Percentiles rank a stretch among this genome's conserved stretches.
Evolutionary conservation across 2,329 filamentous ascomycete species (phyloP).

Genomic region (Neonectria punicea): DNA sequence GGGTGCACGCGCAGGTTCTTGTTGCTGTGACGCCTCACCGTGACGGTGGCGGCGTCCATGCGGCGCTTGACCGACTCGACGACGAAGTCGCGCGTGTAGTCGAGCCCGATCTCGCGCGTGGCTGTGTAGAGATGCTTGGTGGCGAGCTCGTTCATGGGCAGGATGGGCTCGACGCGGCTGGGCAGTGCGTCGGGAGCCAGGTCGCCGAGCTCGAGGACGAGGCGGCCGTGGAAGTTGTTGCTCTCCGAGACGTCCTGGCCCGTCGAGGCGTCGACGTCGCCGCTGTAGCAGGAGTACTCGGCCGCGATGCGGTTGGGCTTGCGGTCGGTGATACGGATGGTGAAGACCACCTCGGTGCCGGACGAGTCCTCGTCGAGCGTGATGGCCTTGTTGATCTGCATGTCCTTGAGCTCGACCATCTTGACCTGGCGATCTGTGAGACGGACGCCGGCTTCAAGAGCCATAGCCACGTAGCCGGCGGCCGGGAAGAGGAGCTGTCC

Average conservation of each 20-base stretch:
- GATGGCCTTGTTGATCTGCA: conserved; percentile 29
- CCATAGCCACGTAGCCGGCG: conserved; percentile 51
- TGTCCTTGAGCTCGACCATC: conserved; percentile 16
- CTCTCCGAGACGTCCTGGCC: conserved; percentile 1
- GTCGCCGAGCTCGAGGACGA: conserved; percentile 5
- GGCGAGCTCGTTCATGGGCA: not conserved
- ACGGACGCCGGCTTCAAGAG: conserved; percentile 42
- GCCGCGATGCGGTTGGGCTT: not conserved
- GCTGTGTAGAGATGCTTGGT: conserved; percentile 3
- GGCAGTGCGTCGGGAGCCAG: conserved; percentile 11
- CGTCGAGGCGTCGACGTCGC: not conserved
- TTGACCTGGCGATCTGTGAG: conserved; percentile 9
- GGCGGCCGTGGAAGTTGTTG: not conserved
- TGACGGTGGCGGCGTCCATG: conserved; percentile 8
- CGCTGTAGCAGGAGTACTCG: conserved; percentile 1
- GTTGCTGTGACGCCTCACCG: not conserved
- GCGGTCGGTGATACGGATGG: not conserved
- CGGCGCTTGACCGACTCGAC: conserved; percentile 23
- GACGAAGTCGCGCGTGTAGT: conserved; percentile 9
- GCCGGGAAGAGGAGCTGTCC: conserved; percentile 52
- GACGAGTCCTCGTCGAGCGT: conserved; percentile 20
- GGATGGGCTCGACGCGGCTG: not conserved
- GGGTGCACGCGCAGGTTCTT: conserved; percentile 21
- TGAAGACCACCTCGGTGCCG: conserved; percentile 28
- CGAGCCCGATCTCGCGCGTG: conserved; percentile 1